These are phyloP conservation scores for Apiospora arundinis DNA, from an alignment of 2,329 filamentous ascomycete species.

Conservation along the genomic window DNA sequence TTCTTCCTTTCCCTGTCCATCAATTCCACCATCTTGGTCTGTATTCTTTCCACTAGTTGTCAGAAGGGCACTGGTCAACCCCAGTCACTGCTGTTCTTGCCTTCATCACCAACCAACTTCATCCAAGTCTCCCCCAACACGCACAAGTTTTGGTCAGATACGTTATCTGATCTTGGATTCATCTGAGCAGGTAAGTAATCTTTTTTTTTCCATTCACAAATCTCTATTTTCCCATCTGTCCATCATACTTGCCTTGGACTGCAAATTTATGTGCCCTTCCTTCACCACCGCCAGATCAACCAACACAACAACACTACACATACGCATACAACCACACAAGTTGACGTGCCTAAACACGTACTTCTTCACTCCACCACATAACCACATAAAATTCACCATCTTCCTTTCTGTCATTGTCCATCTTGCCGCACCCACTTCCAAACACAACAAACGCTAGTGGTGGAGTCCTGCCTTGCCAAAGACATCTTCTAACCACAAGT, in stretches of 20 bases:
- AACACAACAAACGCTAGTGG: not conserved
- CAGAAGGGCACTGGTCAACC: too few relatives aligned
- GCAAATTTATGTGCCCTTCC: not conserved
- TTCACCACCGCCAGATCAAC: not conserved
- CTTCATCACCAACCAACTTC: not conserved
- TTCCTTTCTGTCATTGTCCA: not conserved
- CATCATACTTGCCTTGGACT: not conserved
- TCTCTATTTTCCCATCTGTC: not conserved
- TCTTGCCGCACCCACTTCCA: not conserved
- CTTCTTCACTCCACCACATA: not conserved
- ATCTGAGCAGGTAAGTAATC: not conserved
- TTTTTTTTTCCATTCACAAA: not conserved
- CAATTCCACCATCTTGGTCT: too few relatives aligned
- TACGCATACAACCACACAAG: not conserved
- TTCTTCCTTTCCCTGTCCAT: too few relatives aligned
- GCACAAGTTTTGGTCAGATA: not conserved
- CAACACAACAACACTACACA: not conserved
- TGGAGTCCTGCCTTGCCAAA: not conserved
- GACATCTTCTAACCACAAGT: not conserved
- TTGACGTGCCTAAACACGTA: not conserved
- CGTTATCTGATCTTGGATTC: not conserved
- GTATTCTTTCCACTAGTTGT: too few relatives aligned
- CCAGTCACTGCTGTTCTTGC: not conserved
- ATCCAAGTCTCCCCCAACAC: not conserved
- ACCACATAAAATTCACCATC: not conserved